phyloP scores from a whole-genome alignment of 2,329 filamentous ascomycete species.

The Calonectria pteridis region DNA sequence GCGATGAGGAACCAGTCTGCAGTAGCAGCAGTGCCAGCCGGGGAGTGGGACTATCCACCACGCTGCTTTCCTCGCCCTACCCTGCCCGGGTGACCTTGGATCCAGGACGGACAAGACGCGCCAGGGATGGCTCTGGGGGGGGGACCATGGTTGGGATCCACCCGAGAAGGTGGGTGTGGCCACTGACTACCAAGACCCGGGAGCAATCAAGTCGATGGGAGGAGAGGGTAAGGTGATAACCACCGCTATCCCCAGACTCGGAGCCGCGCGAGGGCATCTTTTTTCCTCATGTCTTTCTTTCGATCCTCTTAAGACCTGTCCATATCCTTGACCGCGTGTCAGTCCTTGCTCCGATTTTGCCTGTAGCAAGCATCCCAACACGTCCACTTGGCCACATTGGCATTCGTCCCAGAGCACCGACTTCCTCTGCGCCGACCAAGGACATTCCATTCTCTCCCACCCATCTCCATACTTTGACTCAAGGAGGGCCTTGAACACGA shows the following conservation, averaged over 20 bases:
- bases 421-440: not conserved
- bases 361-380: not conserved
- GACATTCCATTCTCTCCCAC: constrained; percentile 23
- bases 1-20: constrained; percentile 21
- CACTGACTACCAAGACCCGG: constrained; percentile 37
- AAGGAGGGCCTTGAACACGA: constrained; percentile 5
- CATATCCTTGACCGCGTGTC: constrained; percentile 13
- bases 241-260: constrained; percentile 44
- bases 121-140: constrained; percentile 26
- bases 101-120: constrained; percentile 5
- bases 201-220: constrained; percentile 31
- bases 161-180: constrained; percentile 42
- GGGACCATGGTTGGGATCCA: constrained; percentile 18
- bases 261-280: constrained; percentile 31
- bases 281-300: constrained; percentile 35
- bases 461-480: constrained; percentile 23
- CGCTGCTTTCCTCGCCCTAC: not conserved
- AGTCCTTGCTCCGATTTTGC: not conserved
- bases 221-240: constrained; percentile 45
- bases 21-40: constrained; percentile 11
- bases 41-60: constrained; percentile 26
- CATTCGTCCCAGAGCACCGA: constrained; percentile 8
- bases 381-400: not conserved
- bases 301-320: constrained; percentile 27
- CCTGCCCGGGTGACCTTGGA: constrained; percentile 10